Base-by-base conservation (phyloP, 371 early-diverging fungal species). In the Apophysomyces ossiformis region DNA sequence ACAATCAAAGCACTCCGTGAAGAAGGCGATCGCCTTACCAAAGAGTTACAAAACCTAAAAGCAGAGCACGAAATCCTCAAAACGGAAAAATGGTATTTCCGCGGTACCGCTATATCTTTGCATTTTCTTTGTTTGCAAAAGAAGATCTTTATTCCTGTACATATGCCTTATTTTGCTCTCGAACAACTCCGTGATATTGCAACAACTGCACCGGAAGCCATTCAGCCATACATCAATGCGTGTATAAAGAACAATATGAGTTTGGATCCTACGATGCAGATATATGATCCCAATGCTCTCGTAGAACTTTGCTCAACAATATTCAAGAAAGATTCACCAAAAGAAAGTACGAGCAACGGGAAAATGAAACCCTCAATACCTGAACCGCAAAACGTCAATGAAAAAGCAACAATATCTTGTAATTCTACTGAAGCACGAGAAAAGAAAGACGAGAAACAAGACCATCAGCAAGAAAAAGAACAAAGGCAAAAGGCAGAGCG, bases 1-100 rank as follows among this genome's bases (percentile, higher is more conserved):
- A 74, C 83, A 8, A 87, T 92, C 61, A 86, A 85, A 68, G 83
- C 86, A 39, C 78, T 92, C n/a, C 75, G 83, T 35, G 87, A 89
- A 41, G 81, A 79, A 58, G 75, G 87, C 62, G 77, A 88, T 57
- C 76, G 78, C 44, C 50, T 77, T 11, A 58, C 63, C 11, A 43
- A 70, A 26, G 91, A 90, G 57, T 82, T 84, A 60, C 70, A 83
- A 43, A 77, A 85, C 47, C 72, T 89, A 46, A 83, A 84, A 56
- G 69, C 65, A 39, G 75, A 79, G n/a, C 74, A 84, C 37, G 88
- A 89, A 37, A 66, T 79, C 37, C 77, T 89, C 13, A 73, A 82
- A 58, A 69, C 80, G 44, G 92, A 93, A 54, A 92, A 90, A 56
- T 82, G 77, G 71, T 87, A 86, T 61, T 66, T 85, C 41, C 84